Conservation (phyloP, 179 eudicot genomes). For the Beta corolliflora region DNA sequence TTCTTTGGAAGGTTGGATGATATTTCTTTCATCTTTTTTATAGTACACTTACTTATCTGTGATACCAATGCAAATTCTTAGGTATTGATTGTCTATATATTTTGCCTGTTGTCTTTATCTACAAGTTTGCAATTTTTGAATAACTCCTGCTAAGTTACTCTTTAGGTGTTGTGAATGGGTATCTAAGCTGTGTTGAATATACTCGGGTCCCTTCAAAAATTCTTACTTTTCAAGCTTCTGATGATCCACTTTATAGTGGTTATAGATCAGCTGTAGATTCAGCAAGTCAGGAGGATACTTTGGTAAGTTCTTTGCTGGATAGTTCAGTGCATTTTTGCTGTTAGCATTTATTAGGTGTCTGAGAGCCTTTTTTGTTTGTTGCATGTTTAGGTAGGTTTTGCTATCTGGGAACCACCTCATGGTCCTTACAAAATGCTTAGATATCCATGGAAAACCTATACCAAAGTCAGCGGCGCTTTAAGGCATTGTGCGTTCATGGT, state of each 20-base stretch:
- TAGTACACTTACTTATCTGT: not conserved
- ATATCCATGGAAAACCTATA: conserved; percentile 85
- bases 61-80: not conserved
- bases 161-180: conserved; percentile 70
- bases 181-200: conserved; percentile 71
- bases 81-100: not conserved
- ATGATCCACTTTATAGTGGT: conserved; percentile 88
- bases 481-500: conserved; percentile 93
- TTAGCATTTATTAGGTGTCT: not conserved
- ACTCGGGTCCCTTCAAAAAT: conserved; percentile 72
- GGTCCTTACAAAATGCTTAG: conserved; percentile 75
- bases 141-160: conserved; percentile 4
- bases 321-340: not conserved
- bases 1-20: conserved; percentile 79
- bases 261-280: conserved; percentile 86
- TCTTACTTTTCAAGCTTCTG: conserved; percentile 82
- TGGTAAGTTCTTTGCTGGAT: conserved; percentile 45
- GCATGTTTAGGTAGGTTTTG: conserved; percentile 70
- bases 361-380: conserved; percentile 16
- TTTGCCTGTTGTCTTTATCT: conserved; percentile 1
- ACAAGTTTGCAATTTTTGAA: conserved; percentile 25
- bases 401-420: conserved; percentile 98
- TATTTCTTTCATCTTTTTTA: conserved; percentile 18
- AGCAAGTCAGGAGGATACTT: conserved; percentile 82
- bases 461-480: conserved; percentile 83